phyloP scores from a whole-genome alignment of 805 yeast species.

The Komagataella pastoris region DNA sequence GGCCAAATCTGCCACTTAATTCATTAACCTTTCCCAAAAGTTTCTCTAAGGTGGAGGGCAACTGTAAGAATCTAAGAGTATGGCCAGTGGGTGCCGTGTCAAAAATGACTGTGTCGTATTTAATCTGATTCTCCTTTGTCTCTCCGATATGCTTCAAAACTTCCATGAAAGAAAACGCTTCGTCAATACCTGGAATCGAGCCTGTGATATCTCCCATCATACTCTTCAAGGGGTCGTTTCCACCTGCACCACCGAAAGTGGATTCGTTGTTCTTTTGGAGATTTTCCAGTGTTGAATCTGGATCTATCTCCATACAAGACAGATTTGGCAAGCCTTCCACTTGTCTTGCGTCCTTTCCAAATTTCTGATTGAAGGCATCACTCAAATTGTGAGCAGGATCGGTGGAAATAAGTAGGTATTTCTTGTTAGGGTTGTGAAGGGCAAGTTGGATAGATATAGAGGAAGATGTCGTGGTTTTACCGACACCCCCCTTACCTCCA shows the following conservation, averaged over 20 bases:
- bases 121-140: slow-evolving; percentile 22
- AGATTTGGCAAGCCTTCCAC: slow-evolving; percentile 83
- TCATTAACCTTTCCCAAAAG: slow-evolving; percentile 80
- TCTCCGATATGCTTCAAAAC: slow-evolving; percentile 94
- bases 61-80: slow-evolving; percentile 85
- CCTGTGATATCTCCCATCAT: slow-evolving; percentile 87
- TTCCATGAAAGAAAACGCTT: slow-evolving; percentile 95
- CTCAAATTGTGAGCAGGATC: slow-evolving; percentile 98
- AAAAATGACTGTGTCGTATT: slow-evolving; percentile 81
- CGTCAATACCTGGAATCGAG: slow-evolving; percentile 96
- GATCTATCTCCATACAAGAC: slow-evolving; percentile 98
- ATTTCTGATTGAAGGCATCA: slow-evolving; percentile 97
- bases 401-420: slow-evolving; percentile 82
- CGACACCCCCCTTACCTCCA: slow-evolving; percentile 99
- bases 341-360: slow-evolving; percentile 90
- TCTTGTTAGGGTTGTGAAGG: slow-evolving; percentile 60
- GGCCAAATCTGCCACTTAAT: slow-evolving; percentile 78
- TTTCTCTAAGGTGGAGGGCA: slow-evolving; percentile 86
- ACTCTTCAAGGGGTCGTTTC: slow-evolving; percentile 49
- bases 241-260: slow-evolving; percentile 32
- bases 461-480: slow-evolving; percentile 95
- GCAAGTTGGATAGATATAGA: slow-evolving; percentile 94
- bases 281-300: slow-evolving; percentile 86
- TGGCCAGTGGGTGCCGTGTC: slow-evolving; percentile 99
- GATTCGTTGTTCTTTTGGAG: slow-evolving; percentile 49